Conservation (phyloP, 441 rosid species). For the Codiaeum variegatum region DNA sequence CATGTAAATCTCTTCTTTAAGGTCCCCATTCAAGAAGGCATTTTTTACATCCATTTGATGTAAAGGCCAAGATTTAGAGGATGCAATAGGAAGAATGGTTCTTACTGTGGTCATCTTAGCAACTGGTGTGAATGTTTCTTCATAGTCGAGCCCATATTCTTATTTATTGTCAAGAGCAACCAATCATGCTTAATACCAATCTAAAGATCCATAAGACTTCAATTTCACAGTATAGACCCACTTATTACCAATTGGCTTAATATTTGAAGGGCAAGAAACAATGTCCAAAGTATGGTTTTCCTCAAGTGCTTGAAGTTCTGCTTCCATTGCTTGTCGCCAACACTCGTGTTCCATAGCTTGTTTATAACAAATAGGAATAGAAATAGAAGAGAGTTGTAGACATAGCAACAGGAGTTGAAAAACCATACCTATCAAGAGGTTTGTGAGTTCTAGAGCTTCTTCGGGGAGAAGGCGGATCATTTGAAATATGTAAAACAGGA, state of each 20-base stretch:
- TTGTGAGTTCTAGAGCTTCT: constrained; percentile 12
- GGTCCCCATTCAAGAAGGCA: too few species aligned
- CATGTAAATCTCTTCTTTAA: neutral
- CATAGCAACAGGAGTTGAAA: neutral
- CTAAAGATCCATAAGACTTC: neutral
- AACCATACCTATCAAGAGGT: constrained; percentile 10
- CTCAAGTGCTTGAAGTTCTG: constrained; percentile 4
- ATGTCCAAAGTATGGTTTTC: constrained; percentile 9
- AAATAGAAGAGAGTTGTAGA: too few species aligned
- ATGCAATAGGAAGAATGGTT: too few species aligned
- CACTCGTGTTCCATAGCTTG: constrained; percentile 9
- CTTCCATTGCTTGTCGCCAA: constrained; percentile 13
- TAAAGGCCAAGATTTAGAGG: too few species aligned
- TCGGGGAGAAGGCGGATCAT: constrained; percentile 4
- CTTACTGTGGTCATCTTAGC: too few species aligned
- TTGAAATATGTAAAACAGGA: constrained; percentile 2
- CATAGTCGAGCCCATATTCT: constrained; percentile 4
- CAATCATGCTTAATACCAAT: neutral
- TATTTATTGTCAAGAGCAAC: neutral
- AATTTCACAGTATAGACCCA: constrained; percentile 13
- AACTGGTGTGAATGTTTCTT: constrained; percentile 8
- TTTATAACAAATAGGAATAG: neutral
- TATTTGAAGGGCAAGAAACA: constrained; percentile 11
- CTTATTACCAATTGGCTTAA: constrained; percentile 7
- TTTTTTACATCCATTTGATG: too few species aligned